phyloP scores from a whole-genome alignment of 257 asterid species.

The Ilex asprella region DNA sequence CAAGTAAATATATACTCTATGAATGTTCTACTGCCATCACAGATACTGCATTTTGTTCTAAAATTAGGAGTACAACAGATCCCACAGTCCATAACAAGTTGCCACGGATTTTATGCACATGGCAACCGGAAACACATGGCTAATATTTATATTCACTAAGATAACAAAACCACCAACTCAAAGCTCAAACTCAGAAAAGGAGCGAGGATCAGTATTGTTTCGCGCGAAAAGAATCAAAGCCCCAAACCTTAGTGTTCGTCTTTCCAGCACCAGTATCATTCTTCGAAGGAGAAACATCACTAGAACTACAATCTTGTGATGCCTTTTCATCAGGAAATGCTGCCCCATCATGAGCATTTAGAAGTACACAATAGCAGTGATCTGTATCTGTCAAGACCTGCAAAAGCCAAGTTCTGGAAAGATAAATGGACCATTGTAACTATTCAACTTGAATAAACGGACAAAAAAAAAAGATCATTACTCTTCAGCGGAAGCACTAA shows the following conservation, averaged over 20 bases:
- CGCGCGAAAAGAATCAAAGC: neutral
- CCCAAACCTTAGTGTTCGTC: slow-evolving; percentile 60
- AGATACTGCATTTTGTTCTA: neutral
- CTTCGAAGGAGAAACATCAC: slow-evolving; percentile 33
- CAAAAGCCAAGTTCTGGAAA: slow-evolving; percentile 12
- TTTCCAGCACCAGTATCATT: slow-evolving; percentile 42
- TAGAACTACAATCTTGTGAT: slow-evolving; percentile 28
- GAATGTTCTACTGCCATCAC: neutral
- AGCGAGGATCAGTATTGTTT: neutral
- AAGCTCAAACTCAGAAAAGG: neutral
- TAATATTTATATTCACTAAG: neutral
- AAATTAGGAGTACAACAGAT: neutral
- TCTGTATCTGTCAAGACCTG: slow-evolving; percentile 96
- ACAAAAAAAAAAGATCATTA: no score
- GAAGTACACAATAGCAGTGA: slow-evolving; percentile 92
- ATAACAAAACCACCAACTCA: neutral
- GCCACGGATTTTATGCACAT: neutral
- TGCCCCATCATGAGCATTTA: slow-evolving; percentile 87
- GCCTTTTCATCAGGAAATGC: slow-evolving; percentile 65
- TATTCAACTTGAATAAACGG: no score
- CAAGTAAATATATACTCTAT: no score
- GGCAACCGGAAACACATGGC: neutral
- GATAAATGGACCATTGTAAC: no score
- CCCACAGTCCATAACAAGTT: neutral
- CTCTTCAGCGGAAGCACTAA: no score